A percentile compares a stretch with the other conserved stretches of the same genome.
Conservation (phyloP, 75 land plant species). For the Picea sitchensis region DNA sequence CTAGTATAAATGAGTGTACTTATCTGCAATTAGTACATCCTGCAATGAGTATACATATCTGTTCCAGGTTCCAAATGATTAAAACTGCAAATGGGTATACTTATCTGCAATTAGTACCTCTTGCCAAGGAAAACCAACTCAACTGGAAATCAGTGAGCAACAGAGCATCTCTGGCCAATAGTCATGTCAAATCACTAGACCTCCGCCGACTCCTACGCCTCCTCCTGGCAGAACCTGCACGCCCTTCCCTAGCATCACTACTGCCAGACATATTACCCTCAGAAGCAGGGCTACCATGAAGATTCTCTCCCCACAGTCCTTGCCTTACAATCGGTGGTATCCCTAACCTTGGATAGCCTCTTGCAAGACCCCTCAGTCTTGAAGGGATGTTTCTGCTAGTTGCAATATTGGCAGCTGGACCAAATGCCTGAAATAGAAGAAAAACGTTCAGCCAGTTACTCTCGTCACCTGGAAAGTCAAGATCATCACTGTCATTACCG, state of each 20-base stretch:
- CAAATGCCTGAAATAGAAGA: constrained; percentile 33
- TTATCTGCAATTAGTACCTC: constrained; percentile 7
- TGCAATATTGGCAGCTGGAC: constrained; percentile 22
- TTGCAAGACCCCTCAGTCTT: constrained; percentile 20
- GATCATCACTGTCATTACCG: constrained; percentile 19
- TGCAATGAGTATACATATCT: too few relatives aligned
- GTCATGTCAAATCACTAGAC: constrained; percentile 12
- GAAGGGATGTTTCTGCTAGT: constrained; percentile 16
- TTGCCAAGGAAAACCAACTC: neutral
- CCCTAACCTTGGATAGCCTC: constrained; percentile 14
- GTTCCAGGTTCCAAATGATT: too few relatives aligned
- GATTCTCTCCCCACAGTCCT: constrained; percentile 16
- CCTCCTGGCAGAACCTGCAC: constrained; percentile 15
- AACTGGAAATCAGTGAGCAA: constrained; percentile 1
- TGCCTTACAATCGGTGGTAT: constrained; percentile 14
- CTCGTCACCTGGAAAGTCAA: constrained; percentile 28
- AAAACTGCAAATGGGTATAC: neutral
- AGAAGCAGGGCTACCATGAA: constrained; percentile 14
- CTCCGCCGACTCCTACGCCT: constrained; percentile 21
- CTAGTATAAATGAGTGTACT: too few relatives aligned
- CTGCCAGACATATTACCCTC: constrained; percentile 14
- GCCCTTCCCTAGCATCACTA: constrained; percentile 19
- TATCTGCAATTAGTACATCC: too few relatives aligned
- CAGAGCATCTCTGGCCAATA: neutral
- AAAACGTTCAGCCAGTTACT: constrained; percentile 32